These are phyloP conservation scores for Kuraishia cidri DNA, from an alignment of 805 yeast species.

Conservation along the genomic window DNA sequence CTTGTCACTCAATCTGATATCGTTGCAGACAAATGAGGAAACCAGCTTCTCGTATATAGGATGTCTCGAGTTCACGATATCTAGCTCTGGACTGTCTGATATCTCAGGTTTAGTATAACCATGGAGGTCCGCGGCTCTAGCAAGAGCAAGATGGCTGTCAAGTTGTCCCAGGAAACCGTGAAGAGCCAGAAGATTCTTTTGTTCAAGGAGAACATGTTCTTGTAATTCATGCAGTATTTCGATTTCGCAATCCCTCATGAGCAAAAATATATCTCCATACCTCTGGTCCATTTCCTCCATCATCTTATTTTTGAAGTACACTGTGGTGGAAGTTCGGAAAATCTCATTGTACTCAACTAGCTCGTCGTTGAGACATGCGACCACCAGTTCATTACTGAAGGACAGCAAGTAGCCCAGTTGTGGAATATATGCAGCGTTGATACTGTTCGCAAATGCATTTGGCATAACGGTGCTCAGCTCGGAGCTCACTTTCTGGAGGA, in stretches of 20 bases:
- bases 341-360: constrained; percentile 22
- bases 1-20: constrained; percentile 35
- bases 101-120: constrained; percentile 43
- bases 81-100: constrained; percentile 33
- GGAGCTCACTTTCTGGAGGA: neutral
- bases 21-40: constrained; percentile 30
- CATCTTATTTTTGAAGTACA: constrained; percentile 9
- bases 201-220: constrained; percentile 7
- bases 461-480: neutral
- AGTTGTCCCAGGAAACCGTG: neutral
- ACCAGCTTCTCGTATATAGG: constrained; percentile 63
- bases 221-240: constrained; percentile 19
- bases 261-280: constrained; percentile 11
- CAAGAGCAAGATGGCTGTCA: constrained; percentile 5
- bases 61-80: constrained; percentile 67
- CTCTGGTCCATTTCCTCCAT: constrained; percentile 18
- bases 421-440: constrained; percentile 32
- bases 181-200: constrained; percentile 4
- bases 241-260: constrained; percentile 24
- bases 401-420: constrained; percentile 33
- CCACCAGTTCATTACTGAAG: too few species aligned
- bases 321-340: constrained; percentile 10
- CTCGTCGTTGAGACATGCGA: too few species aligned
- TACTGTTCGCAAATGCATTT: constrained; percentile 4
- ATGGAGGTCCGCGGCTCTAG: constrained; percentile 16